Percentiles rank a stretch among this genome's conserved stretches.
Evolutionary conservation across 2,329 filamentous ascomycete genomes (phyloP).

Genomic region (Paramyrothecium sp.): DNA sequence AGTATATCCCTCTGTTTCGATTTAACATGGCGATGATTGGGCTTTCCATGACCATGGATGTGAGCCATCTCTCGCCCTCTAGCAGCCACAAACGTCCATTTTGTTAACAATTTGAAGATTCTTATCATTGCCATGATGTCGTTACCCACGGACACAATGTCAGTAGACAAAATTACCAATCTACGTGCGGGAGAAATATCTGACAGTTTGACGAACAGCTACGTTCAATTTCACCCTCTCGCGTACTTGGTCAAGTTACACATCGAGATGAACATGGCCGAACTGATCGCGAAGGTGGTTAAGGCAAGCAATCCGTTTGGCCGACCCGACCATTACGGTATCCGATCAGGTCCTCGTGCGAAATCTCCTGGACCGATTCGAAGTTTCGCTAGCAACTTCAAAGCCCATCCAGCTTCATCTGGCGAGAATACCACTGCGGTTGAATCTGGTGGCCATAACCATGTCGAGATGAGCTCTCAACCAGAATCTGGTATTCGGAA

Average conservation of each 20-base stretch:
- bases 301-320: slow-evolving; percentile 18
- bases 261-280: slow-evolving; percentile 53
- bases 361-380: neutral
- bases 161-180: neutral
- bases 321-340: slow-evolving; percentile 18
- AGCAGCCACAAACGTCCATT: neutral
- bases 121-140: slow-evolving; percentile 24
- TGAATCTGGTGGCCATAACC: too few relatives aligned
- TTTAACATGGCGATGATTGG: slow-evolving; percentile 24
- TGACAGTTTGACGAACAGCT: slow-evolving; percentile 19
- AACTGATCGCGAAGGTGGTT: slow-evolving; percentile 42
- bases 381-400: too few relatives aligned
- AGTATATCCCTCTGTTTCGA: slow-evolving; percentile 43
- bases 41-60: slow-evolving; percentile 22
- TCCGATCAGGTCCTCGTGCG: slow-evolving; percentile 9
- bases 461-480: too few relatives aligned
- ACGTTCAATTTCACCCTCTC: slow-evolving; percentile 48
- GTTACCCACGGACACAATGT: slow-evolving; percentile 22
- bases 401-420: too few relatives aligned
- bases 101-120: slow-evolving; percentile 11
- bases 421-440: too few relatives aligned
- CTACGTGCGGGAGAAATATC: slow-evolving; percentile 4
- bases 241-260: slow-evolving; percentile 52
- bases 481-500: too few relatives aligned
- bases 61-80: neutral